Conservation (phyloP, 139 green algal species). For the Picochlorum sp. region DNA sequence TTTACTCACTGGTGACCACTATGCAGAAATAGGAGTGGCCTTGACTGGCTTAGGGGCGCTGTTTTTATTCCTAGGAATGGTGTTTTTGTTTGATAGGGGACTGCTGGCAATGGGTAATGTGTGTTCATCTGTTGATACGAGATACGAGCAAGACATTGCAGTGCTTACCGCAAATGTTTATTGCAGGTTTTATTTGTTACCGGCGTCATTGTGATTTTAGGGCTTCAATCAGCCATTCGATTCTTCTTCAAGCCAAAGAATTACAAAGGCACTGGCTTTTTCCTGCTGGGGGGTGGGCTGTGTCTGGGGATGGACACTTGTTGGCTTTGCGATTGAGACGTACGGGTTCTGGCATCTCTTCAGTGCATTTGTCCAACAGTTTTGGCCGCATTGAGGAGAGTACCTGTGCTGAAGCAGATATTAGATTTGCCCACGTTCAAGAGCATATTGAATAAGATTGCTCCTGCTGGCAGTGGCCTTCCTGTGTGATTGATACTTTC, state of each 20-base stretch:
- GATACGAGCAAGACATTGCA: background rate
- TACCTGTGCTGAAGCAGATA: conserved; percentile 63
- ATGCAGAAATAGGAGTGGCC: conserved; percentile 93
- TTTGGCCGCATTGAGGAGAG: conserved; percentile 70
- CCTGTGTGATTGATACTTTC: conserved; percentile 12
- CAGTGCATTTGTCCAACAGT: conserved; percentile 89
- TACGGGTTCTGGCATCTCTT: conserved; percentile 95
- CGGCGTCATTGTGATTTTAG: conserved; percentile 86
- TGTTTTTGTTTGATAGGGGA: conserved; percentile 94
- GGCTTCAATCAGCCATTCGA: conserved; percentile 58
- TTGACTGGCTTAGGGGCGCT: conserved; percentile 87
- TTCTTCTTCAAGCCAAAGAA: conserved; percentile 90
- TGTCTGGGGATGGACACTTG: conserved; percentile 81
- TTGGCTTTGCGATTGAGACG: conserved; percentile 72
- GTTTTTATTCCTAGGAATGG: conserved; percentile 85
- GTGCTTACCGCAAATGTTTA: background rate
- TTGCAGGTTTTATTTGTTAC: conserved; percentile 83
- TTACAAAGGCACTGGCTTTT: conserved; percentile 76
- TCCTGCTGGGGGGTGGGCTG: conserved; percentile 69
- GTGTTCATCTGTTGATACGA: conserved; percentile 10
- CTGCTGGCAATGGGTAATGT: conserved; percentile 97
- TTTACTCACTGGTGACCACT: background rate
- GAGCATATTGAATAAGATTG: conserved; percentile 47
- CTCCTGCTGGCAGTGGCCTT: conserved; percentile 29
- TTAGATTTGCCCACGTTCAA: conserved; percentile 78